phyloP scores from a whole-genome alignment of 805 yeast species.

The Yamadazyma insecticola region DNA sequence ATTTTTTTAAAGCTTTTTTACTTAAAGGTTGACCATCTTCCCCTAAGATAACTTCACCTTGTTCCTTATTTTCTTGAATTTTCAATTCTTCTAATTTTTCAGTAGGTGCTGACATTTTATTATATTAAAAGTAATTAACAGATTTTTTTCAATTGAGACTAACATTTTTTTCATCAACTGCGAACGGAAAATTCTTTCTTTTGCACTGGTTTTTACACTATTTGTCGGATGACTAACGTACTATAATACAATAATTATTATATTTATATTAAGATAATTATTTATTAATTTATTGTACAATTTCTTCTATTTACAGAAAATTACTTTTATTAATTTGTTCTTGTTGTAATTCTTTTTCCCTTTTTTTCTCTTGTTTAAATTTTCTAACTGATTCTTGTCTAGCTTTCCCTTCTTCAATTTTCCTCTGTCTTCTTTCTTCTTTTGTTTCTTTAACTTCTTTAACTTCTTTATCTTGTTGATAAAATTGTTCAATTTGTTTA shows the following conservation, averaged over 20 bases:
- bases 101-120: constrained; percentile 13
- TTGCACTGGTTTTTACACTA: no score
- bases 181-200: no score
- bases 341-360: constrained; percentile 3
- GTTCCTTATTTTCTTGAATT: constrained; percentile 6
- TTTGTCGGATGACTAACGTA: no score
- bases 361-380: constrained; percentile 7
- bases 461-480: constrained; percentile 1
- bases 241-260: no score
- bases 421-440: constrained; percentile 53
- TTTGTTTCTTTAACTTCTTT: constrained; percentile 40
- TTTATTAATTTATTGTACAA: no score
- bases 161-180: no score
- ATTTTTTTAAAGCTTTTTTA: constrained; percentile 91
- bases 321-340: constrained; percentile 1
- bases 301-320: no score
- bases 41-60: constrained; percentile 34
- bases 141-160: no score
- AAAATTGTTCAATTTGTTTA: constrained; percentile 34
- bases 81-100: constrained; percentile 17
- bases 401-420: constrained; percentile 47
- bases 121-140: no score
- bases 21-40: constrained; percentile 84
- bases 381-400: constrained; percentile 21
- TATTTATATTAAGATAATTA: no score